Evolutionary conservation across 1,284 basidiomycete species (phyloP).

Genomic region (Cryptococcus maquisensis): DNA sequence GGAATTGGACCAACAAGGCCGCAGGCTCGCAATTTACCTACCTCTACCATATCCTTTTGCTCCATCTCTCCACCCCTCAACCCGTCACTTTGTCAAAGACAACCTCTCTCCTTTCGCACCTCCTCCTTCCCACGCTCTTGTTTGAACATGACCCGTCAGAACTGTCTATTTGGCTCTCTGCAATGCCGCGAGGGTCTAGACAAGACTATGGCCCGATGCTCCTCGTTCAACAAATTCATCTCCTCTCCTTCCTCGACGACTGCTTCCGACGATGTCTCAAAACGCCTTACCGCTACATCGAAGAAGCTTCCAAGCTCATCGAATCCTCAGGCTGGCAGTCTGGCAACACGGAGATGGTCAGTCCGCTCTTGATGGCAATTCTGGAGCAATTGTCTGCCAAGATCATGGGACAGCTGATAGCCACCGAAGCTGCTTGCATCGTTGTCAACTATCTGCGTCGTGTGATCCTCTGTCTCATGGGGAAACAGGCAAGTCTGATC

Average conservation of each 20-base stretch:
- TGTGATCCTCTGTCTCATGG: slow-evolving; percentile 57
- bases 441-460: slow-evolving; percentile 61
- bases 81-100: slow-evolving; percentile 59
- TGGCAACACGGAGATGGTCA: slow-evolving; percentile 49
- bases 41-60: slow-evolving; percentile 64
- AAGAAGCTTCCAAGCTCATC: slow-evolving; percentile 54
- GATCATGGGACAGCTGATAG: slow-evolving; percentile 55
- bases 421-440: slow-evolving; percentile 61
- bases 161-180: slow-evolving; percentile 68
- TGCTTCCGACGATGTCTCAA: slow-evolving; percentile 78
- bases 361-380: slow-evolving; percentile 70
- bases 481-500: slow-evolving; percentile 52
- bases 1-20: slow-evolving; percentile 68
- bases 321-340: slow-evolving; percentile 11
- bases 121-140: slow-evolving; percentile 66
- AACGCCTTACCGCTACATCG: slow-evolving; percentile 82
- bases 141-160: slow-evolving; percentile 78
- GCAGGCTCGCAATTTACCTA: slow-evolving; percentile 51
- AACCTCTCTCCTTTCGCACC: slow-evolving; percentile 57
- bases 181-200: slow-evolving; percentile 49
- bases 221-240: slow-evolving; percentile 58
- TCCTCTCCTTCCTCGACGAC: slow-evolving; percentile 76
- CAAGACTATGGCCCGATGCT: slow-evolving; percentile 54
- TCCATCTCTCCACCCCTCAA: slow-evolving; percentile 56
- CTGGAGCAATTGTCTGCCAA: slow-evolving; percentile 71